Conservation (phyloP, 768 basidiomycete genomes). For the Termitomyces sp. region DNA sequence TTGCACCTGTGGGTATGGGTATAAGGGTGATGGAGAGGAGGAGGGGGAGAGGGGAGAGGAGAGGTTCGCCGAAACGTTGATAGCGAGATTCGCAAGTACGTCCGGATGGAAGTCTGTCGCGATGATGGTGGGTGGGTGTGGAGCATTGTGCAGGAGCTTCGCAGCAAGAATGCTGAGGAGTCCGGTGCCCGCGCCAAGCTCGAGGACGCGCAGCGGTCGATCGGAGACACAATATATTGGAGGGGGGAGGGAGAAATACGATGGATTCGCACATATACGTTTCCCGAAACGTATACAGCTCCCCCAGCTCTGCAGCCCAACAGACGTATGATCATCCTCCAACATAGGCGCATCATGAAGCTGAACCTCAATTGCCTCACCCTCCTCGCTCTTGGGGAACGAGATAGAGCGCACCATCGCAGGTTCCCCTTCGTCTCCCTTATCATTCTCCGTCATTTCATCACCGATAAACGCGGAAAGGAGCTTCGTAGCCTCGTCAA, state of each 20-base stretch:
- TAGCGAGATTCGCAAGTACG: constrained; percentile 65
- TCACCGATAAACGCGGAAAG: constrained; percentile 47
- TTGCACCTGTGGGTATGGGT: constrained; percentile 22
- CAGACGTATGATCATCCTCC: constrained; percentile 67
- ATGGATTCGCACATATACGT: constrained; percentile 49
- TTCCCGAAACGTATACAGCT: constrained; percentile 70
- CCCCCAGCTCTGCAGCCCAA: constrained; percentile 85
- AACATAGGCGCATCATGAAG: constrained; percentile 69
- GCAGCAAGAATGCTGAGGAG: constrained; percentile 70
- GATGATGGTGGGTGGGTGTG: constrained; percentile 36
- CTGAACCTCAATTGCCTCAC: constrained; percentile 38
- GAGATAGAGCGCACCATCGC: constrained; percentile 49
- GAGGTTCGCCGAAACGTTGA: constrained; percentile 58
- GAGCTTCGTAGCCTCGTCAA: constrained; percentile 59
- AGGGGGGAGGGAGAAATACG: constrained; percentile 30
- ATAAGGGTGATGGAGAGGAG: constrained; percentile 4
- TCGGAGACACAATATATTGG: neutral
- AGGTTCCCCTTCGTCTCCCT: constrained; percentile 35
- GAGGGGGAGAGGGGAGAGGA: constrained; percentile 12
- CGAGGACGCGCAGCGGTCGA: constrained; percentile 47
- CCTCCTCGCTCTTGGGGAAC: constrained; percentile 29
- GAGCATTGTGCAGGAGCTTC: constrained; percentile 33
- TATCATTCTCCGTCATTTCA: constrained; percentile 22
- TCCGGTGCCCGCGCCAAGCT: constrained; percentile 86
- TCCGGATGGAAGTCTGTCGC: constrained; percentile 79